Conservation (phyloP, 2,329 filamentous ascomycete species). For the Colletotrichum phormii region DNA sequence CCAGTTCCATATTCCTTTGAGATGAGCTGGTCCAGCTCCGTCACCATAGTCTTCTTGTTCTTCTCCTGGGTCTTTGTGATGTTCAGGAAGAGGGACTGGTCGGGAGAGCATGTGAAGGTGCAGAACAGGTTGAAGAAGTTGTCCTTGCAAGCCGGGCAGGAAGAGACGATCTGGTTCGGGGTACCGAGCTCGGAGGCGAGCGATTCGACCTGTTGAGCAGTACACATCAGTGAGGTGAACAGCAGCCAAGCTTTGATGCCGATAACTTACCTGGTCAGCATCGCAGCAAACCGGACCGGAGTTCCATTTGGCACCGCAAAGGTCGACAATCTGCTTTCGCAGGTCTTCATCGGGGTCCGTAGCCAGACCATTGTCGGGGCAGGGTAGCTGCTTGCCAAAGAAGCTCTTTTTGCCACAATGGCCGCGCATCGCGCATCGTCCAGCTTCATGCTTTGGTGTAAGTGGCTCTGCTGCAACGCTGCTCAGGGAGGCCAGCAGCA, state of each 20-base stretch:
- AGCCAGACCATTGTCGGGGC: constrained; percentile 89
- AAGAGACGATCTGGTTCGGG: constrained; percentile 88
- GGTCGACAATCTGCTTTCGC: constrained; percentile 80
- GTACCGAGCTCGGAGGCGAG: constrained; percentile 88
- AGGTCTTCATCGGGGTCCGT: constrained; percentile 77
- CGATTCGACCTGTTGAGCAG: constrained; percentile 72
- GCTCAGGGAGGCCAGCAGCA: constrained; percentile 42
- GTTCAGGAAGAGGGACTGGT: constrained; percentile 96
- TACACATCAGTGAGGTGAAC: neutral
- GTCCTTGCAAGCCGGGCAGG: constrained; percentile 95
- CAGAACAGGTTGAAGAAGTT: constrained; percentile 99
- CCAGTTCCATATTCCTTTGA: constrained; percentile 85
- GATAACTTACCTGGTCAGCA: constrained; percentile 75
- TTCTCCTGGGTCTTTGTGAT: constrained; percentile 80
- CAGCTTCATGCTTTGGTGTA: constrained; percentile 81
- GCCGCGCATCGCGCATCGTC: constrained; percentile 89
- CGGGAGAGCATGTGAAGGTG: constrained; percentile 96
- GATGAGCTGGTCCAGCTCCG: constrained; percentile 90
- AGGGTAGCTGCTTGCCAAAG: constrained; percentile 91
- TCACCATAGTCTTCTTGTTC: constrained; percentile 70
- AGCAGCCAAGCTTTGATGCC: neutral
- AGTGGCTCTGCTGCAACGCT: constrained; percentile 43
- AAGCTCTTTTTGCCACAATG: constrained; percentile 92
- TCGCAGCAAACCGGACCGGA: constrained; percentile 87
- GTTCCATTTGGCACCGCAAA: constrained; percentile 91